These are phyloP conservation scores for Lactarius akahatsu DNA, from an alignment of 768 basidiomycete species.

Conservation along the genomic window DNA sequence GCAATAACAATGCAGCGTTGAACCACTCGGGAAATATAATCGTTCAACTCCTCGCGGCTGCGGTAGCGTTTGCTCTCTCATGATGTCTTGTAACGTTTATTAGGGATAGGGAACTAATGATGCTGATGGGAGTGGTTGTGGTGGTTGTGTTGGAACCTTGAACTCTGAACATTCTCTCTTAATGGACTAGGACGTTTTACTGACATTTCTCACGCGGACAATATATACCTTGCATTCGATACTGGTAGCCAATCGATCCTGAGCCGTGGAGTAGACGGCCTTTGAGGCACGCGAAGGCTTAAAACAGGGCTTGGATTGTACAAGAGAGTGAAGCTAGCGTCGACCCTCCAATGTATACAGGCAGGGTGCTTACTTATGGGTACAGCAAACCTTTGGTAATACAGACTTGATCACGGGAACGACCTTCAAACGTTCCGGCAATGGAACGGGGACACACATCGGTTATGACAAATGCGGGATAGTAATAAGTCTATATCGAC, in stretches of 20 bases:
- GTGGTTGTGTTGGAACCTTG: background rate
- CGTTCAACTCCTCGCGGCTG: background rate
- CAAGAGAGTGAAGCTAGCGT: too few relatives aligned
- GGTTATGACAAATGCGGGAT: too few relatives aligned
- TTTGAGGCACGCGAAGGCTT: background rate
- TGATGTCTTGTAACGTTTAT: background rate
- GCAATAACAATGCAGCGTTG: background rate
- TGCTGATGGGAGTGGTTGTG: background rate
- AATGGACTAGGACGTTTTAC: background rate
- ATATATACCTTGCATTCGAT: background rate
- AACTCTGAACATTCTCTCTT: background rate
- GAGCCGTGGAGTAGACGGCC: background rate
- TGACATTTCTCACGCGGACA: background rate
- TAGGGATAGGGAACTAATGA: background rate
- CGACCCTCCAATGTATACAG: too few relatives aligned
- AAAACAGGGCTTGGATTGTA: too few relatives aligned
- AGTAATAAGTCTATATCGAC: too few relatives aligned
- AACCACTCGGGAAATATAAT: background rate
- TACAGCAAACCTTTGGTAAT: too few relatives aligned
- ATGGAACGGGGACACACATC: too few relatives aligned
- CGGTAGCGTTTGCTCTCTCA: conserved; percentile 1
- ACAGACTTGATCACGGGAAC: too few relatives aligned
- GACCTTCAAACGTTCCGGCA: too few relatives aligned
- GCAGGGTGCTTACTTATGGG: too few relatives aligned
- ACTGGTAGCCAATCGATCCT: background rate